These are phyloP conservation scores for Agapanthus africanus DNA, from an alignment of 106 monocot genomes.

Conservation along the genomic window DNA sequence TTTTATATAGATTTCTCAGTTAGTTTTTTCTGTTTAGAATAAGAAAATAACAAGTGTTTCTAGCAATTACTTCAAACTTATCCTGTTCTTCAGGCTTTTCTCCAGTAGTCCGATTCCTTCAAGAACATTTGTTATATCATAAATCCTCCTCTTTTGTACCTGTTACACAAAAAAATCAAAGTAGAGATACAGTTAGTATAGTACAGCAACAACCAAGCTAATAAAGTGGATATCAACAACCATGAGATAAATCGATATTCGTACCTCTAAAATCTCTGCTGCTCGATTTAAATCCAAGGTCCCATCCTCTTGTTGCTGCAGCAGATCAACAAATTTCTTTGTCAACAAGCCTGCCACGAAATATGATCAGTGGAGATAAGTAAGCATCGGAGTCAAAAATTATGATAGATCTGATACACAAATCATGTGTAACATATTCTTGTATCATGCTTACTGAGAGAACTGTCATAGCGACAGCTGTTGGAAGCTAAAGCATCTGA, in stretches of 20 bases:
- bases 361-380: too few species aligned
- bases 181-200: too few species aligned
- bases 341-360: conserved; percentile 70
- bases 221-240: too few species aligned
- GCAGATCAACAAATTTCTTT: conserved; percentile 87
- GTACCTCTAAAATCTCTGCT: conserved; percentile 79
- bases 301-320: conserved; percentile 84
- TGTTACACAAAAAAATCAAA: too few species aligned
- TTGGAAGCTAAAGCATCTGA: conserved; percentile 16
- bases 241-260: too few species aligned
- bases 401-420: too few species aligned
- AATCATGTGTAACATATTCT: too few species aligned
- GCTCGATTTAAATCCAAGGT: conserved; percentile 92
- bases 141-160: conserved; percentile 98
- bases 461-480: conserved; percentile 86
- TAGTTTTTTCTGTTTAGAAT: conserved; percentile 3
- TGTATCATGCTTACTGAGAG: conserved; percentile 59
- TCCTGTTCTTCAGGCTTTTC: conserved; percentile 82
- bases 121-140: conserved; percentile 99
- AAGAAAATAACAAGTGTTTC: not conserved
- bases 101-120: conserved; percentile 93
- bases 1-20: conserved; percentile 16
- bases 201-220: too few species aligned
- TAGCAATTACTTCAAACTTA: conserved; percentile 75
- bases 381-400: too few species aligned